Percentiles rank a stretch among this genome's conserved stretches.
Conservation (phyloP, 331 rosid genomes). For the Quercus lobata region DNA sequence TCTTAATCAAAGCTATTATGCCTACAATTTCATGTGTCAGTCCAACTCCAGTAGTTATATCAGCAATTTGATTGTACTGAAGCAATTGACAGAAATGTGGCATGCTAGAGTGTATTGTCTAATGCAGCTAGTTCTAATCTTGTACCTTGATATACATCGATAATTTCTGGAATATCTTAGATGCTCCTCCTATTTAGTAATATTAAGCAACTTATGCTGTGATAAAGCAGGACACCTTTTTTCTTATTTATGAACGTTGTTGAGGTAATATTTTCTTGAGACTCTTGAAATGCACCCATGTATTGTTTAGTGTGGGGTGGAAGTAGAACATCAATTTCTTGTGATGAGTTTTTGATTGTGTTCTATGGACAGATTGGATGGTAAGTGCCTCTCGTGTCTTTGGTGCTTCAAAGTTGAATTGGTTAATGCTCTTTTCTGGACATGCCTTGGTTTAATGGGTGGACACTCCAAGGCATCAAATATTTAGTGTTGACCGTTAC, state of each 20-base stretch:
- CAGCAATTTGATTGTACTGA: neutral
- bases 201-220: neutral
- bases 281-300: neutral
- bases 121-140: neutral
- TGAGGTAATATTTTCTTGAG: neutral
- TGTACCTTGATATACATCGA: neutral
- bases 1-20: neutral
- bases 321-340: too few relatives aligned
- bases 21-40: neutral
- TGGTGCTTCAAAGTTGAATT: too few relatives aligned
- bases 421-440: too few relatives aligned
- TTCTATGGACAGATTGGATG: too few relatives aligned
- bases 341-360: too few relatives aligned
- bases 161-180: neutral
- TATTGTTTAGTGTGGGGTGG: neutral
- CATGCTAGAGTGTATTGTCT: neutral
- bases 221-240: neutral
- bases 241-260: neutral
- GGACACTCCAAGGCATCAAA: too few relatives aligned
- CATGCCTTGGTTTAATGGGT: too few relatives aligned
- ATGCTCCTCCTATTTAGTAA: neutral
- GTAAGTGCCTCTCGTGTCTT: too few relatives aligned
- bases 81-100: neutral
- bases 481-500: too few relatives aligned
- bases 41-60: neutral